Evolutionary conservation across 371 early-diverging fungal species (phyloP), one percentile per base, ranked within the genome.

Genomic region (Circinella umbellata): DNA sequence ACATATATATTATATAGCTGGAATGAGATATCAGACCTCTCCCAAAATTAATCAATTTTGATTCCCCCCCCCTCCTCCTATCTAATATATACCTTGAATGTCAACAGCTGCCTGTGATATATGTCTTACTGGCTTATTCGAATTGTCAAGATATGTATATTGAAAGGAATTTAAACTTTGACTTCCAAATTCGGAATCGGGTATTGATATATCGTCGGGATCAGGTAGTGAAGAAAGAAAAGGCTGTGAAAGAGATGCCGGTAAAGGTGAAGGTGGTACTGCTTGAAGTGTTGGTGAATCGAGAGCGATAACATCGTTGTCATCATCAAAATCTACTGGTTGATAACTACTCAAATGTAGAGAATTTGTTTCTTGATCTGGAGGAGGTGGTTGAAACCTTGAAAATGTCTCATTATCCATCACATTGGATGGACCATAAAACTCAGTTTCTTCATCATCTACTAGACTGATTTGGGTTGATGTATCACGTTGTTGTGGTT

Each of bases 101-200:
- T 70, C 63, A 9, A 78, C 60, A 7, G 63, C 70, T 42, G 85
- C 85, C 48, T 78, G 68, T 1, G 73, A 66, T 4, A 66, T 48
- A 42, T 74, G 76, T 6, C 72, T 48, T 0, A 79, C 80, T 13
- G 69, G 69, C 5, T 77, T 18, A 3, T 67, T 60, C 0, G 64
- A 54, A 35, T 62, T 49, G 60, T 79, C 70, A 2, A 85, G 48
- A 68, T 76, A 85, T 4, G 81, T 77, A 38, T 76, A 85, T n/a
- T 65, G 39, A 36, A 70, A 72, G 13, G 36, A 47, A 47, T 4
- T 35, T 61, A 20, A 0, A 1, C 1, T 36, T 39, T 57, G 57
- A n/a, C 57, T 57, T 27, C 57, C 57, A 6, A 34, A 34, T 7
- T 57, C 57, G 7, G 57, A 57, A 10, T 57, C 57, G 20, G 57